Conservation (phyloP, 208 protist genomes). For the Acanthamoeba royreba region DNA sequence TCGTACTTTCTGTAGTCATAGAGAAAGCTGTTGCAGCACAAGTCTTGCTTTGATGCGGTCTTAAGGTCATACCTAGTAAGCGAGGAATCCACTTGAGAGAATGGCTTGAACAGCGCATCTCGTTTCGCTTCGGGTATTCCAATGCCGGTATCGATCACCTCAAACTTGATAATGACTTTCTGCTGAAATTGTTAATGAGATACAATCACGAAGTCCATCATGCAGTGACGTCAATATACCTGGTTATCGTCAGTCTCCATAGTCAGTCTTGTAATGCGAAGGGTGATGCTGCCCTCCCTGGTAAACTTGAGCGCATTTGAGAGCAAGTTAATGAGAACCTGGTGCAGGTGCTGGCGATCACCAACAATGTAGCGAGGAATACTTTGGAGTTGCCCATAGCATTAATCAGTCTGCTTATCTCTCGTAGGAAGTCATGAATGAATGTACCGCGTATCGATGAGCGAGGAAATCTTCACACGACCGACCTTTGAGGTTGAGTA, state of each 20-base stretch:
- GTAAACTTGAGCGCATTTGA: constrained; percentile 66
- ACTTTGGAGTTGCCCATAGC: background rate
- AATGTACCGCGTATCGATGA: background rate
- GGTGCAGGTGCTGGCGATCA: constrained; percentile 46
- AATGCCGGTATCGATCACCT: constrained; percentile 62
- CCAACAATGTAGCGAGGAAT: constrained; percentile 41
- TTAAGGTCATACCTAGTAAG: background rate
- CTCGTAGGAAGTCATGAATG: background rate
- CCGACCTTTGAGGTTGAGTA: background rate
- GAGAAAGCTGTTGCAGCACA: background rate
- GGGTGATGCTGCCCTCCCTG: constrained; percentile 6
- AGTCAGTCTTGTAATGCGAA: background rate
- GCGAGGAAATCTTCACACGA: background rate
- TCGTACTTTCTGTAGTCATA: constrained; percentile 45
- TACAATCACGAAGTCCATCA: background rate
- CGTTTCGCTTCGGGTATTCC: constrained; percentile 57
- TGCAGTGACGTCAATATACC: background rate
- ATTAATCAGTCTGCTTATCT: background rate
- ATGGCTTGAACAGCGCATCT: constrained; percentile 49
- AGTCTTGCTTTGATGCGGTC: background rate
- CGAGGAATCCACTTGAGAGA: constrained; percentile 18
- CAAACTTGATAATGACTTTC: background rate
- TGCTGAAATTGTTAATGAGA: background rate
- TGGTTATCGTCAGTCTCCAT: background rate
- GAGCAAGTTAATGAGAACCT: constrained; percentile 58